Evolutionary conservation across 1,284 basidiomycete genomes (phyloP), one percentile per base, ranked within the genome.

Genomic region (Ceratorhiza oryzae-sativae): DNA sequence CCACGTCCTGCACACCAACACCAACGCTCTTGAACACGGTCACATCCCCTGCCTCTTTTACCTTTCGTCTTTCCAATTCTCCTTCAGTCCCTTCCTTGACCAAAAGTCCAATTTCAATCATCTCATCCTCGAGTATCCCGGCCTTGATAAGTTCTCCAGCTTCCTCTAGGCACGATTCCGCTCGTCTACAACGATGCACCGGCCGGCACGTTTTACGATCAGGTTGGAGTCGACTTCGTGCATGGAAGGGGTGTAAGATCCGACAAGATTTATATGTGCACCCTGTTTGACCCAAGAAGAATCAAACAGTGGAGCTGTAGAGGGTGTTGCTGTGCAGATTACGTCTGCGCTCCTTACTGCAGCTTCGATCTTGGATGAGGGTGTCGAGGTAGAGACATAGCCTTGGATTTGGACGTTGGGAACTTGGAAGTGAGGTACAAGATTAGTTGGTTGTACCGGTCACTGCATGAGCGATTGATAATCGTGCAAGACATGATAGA

Each of bases 221-320:
- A 94, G 83, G 0, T 80, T 82, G 0, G 77, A 79, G 56, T 90
- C 88, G 6, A 93, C 85, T 77, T 96, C 94, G 68, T 84, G 85
- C 94, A 95, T 96, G 15, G 81, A 77, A 0, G 90, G 90, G 34
- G 85, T 94, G 78, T 93, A 95, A 70, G 90, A 92, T n/a, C 94
- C 93, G 39, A 94, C 86, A 1, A 95, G 81, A 73, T 92, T 87
- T 48, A 95, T 76, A 76, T 93, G 91, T 0, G 91, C 84, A 0
- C 89, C 88, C 0, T 84, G 77, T 8, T 83, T 82, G 15, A 91
- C 86, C 83, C 85, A 88, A 0, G 81, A 77, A 0, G 87, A 85
- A 1, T 86, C 84, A 77, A 95, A 94, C 6, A 95, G 85, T 0
- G 94, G 88, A 2, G 73, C 75, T 0, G 85, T 87, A 5, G 92